Evolutionary conservation across 1,139 yeast genomes (phyloP).

Genomic region (Eremothecium coryli): DNA sequence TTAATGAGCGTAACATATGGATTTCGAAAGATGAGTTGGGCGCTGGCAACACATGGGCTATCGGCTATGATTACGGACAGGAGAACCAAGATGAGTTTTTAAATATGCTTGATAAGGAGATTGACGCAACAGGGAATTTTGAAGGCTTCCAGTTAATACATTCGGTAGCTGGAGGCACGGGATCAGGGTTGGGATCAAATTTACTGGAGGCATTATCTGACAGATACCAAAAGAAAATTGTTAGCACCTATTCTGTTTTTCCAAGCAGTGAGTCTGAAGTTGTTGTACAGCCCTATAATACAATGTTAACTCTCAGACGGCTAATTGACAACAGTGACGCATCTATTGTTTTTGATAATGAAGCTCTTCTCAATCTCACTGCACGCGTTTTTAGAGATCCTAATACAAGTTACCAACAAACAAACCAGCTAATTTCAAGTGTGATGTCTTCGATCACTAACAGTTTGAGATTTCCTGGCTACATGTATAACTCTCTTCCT

Average conservation of each 20-base stretch:
- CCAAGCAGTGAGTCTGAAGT: conserved; percentile 81
- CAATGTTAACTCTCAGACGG: conserved; percentile 70
- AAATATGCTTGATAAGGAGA: conserved; percentile 81
- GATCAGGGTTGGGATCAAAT: conserved; percentile 87
- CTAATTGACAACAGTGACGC: conserved; percentile 80
- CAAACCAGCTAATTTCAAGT: conserved; percentile 78
- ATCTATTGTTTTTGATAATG: conserved; percentile 81
- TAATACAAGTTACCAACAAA: conserved; percentile 51
- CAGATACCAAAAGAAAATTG: conserved; percentile 69
- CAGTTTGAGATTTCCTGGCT: conserved; percentile 84
- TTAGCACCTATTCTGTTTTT: conserved; percentile 80
- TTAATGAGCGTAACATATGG: conserved; percentile 78
- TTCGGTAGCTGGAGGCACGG: conserved; percentile 98
- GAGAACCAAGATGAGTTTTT: conserved; percentile 60
- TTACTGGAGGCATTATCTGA: conserved; percentile 72
- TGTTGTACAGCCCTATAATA: conserved; percentile 94
- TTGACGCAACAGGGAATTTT: conserved; percentile 82
- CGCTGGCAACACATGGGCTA: conserved; percentile 95
- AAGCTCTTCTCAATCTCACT: conserved; percentile 55
- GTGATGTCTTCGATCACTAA: conserved; percentile 80
- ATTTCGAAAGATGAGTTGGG: conserved; percentile 75
- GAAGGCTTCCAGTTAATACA: conserved; percentile 88
- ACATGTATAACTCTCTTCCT: conserved; percentile 79
- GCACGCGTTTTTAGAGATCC: conserved; percentile 31
- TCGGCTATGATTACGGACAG: conserved; percentile 74